These are phyloP conservation scores for Xylaria arbuscula DNA, from an alignment of 2,329 filamentous ascomycete species.

Conservation along the genomic window DNA sequence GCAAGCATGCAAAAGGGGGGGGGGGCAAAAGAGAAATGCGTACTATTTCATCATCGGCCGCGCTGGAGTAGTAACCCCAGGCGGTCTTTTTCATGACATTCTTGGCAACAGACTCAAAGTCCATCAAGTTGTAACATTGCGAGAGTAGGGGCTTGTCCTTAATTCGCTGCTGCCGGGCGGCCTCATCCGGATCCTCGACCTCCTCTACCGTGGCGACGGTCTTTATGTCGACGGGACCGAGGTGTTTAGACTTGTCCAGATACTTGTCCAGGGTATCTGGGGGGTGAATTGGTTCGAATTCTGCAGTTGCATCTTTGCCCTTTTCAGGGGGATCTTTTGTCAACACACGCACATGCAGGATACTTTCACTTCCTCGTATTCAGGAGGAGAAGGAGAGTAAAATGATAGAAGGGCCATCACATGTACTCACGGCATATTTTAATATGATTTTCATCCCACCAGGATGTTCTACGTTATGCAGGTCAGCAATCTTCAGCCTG, in stretches of 20 bases:
- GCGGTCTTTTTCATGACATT: conserved; percentile 94
- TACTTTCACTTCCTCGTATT: no score
- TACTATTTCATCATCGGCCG: conserved; percentile 89
- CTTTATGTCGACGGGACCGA: conserved; percentile 88
- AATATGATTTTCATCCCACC: conserved; percentile 93
- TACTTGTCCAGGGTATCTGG: conserved; percentile 89
- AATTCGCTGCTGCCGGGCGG: conserved; percentile 77
- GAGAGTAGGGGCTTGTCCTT: conserved; percentile 80
- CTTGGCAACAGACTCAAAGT: conserved; percentile 94
- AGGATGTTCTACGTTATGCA: conserved; percentile 74
- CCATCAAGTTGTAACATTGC: conserved; percentile 92
- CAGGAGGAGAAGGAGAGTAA: not conserved
- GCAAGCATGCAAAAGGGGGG: not conserved
- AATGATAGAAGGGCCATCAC: not conserved
- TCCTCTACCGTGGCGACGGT: conserved; percentile 77
- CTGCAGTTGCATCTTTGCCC: conserved; percentile 92
- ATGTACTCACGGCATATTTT: conserved; percentile 78
- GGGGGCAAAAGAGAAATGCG: conserved; percentile 44
- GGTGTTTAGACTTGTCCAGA: conserved; percentile 84
- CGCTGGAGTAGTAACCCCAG: conserved; percentile 98
- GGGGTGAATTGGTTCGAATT: conserved; percentile 88
- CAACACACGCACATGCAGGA: not conserved
- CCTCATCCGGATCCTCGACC: conserved; percentile 75
- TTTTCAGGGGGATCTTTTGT: conserved; percentile 40
- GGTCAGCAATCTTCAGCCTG: conserved; percentile 12